phyloP scores from a whole-genome alignment of 73 alveolate genomes.

The Uronychia setigera region DNA sequence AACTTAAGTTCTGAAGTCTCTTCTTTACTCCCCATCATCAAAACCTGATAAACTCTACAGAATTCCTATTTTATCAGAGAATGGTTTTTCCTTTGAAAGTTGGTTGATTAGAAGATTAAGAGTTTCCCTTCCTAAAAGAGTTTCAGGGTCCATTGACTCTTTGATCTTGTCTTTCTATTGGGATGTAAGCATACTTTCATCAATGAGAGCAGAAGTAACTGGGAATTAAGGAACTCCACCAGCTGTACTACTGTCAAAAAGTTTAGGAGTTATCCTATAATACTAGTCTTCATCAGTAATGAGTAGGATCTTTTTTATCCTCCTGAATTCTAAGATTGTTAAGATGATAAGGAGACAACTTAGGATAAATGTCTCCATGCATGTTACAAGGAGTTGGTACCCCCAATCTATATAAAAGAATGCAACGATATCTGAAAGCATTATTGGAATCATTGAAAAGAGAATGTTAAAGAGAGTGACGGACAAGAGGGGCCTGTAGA shows the following conservation, averaged over 20 bases:
- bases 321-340: conserved; percentile 52
- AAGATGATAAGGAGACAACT: conserved; percentile 32
- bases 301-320: conserved; percentile 27
- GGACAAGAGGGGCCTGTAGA: conserved; percentile 45
- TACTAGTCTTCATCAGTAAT: conserved; percentile 17
- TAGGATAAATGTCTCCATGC: conserved; percentile 52
- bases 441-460: conserved; percentile 36
- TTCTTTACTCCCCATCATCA: not conserved
- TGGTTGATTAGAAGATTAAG: not conserved
- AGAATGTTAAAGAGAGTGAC: conserved; percentile 35
- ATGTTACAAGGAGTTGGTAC: conserved; percentile 41
- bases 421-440: conserved; percentile 37
- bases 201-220: not conserved
- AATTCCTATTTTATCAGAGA: not conserved
- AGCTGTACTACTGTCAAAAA: conserved; percentile 33
- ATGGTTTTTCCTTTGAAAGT: not conserved
- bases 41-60: not conserved
- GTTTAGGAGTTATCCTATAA: conserved; percentile 21
- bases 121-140: not conserved
- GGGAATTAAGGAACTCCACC: conserved; percentile 8
- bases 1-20: not conserved
- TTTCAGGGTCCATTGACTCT: not conserved
- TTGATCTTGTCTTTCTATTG: not conserved
- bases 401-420: conserved; percentile 56
- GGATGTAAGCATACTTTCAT: not conserved